A percentile compares a stretch with the other conserved stretches of the same genome.
These are phyloP conservation scores for Furcasterigmium furcatum DNA, from an alignment of 2,329 filamentous ascomycete genomes.

Conservation along the genomic window DNA sequence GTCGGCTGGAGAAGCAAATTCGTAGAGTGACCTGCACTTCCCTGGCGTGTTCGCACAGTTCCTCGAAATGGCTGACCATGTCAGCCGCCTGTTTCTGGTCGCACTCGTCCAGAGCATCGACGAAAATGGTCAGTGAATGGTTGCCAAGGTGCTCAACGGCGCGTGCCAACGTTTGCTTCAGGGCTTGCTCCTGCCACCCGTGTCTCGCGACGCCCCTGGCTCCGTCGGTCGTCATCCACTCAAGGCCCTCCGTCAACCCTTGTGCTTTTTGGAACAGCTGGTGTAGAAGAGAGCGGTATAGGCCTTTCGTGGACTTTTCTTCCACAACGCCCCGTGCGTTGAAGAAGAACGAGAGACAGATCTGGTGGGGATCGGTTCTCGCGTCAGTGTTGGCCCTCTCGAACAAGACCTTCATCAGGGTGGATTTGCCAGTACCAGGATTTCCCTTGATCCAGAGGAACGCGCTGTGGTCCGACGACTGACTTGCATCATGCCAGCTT, in stretches of 20 bases:
- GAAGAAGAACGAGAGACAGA: slow-evolving; percentile 40
- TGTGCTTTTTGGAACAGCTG: too few species aligned
- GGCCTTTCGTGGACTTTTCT: slow-evolving; percentile 41
- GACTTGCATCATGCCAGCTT: slow-evolving; percentile 27
- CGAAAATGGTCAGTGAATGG: slow-evolving; percentile 12
- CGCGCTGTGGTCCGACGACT: slow-evolving; percentile 23
- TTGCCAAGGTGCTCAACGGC: slow-evolving; percentile 2
- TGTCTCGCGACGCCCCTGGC: neutral
- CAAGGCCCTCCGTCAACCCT: slow-evolving; percentile 15
- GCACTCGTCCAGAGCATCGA: slow-evolving; percentile 15
- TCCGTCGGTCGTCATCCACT: neutral
- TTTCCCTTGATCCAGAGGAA: slow-evolving; percentile 47
- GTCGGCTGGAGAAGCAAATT: slow-evolving; percentile 6
- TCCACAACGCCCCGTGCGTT: slow-evolving; percentile 38
- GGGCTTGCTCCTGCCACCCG: neutral
- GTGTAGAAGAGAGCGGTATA: slow-evolving; percentile 46
- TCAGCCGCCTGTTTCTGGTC: slow-evolving; percentile 2
- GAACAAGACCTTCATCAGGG: slow-evolving; percentile 37
- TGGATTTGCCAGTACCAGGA: slow-evolving; percentile 42
- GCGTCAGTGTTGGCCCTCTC: neutral
- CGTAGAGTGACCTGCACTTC: neutral
- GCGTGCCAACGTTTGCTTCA: neutral
- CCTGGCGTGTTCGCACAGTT: neutral
- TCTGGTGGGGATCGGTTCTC: neutral
- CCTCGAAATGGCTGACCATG: slow-evolving; percentile 3